phyloP scores from a whole-genome alignment of 2,329 filamentous ascomycete species.

The Neofusicoccum sp. region DNA sequence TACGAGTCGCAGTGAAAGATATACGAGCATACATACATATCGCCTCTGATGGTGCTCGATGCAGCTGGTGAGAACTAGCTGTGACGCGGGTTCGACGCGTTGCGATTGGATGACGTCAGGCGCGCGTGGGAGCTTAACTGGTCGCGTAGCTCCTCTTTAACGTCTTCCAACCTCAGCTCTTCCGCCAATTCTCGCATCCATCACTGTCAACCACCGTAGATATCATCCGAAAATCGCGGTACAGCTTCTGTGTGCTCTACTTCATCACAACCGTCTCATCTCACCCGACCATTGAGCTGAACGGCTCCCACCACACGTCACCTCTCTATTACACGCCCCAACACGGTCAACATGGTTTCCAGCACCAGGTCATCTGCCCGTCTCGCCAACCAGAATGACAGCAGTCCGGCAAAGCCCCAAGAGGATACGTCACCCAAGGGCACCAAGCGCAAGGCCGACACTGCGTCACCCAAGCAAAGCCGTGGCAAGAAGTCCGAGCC shows the following conservation, averaged over 20 bases:
- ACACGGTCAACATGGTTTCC: slow-evolving; percentile 1
- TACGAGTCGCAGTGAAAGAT: no score
- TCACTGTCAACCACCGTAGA: background rate
- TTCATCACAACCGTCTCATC: background rate
- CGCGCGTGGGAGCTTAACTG: slow-evolving; percentile 11
- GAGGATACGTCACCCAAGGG: slow-evolving; percentile 30
- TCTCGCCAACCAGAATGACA: background rate
- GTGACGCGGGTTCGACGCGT: background rate
- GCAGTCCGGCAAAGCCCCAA: background rate
- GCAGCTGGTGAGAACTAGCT: background rate
- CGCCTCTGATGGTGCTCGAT: background rate
- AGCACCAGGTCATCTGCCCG: background rate
- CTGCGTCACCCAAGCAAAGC: slow-evolving; percentile 33
- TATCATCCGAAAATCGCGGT: background rate
- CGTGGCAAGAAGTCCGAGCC: slow-evolving; percentile 41
- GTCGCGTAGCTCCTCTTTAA: slow-evolving; percentile 11
- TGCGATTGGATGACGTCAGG: slow-evolving; percentile 16
- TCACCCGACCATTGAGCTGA: background rate
- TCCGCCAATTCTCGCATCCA: background rate
- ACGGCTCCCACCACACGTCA: background rate
- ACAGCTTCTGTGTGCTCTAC: background rate
- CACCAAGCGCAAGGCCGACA: slow-evolving; percentile 42
- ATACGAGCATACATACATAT: no score
- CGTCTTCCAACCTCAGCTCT: background rate
- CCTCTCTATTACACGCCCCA: background rate